Base-by-base conservation (phyloP, 2,329 filamentous ascomycete genomes). In the Colletotrichum brevisporum region DNA sequence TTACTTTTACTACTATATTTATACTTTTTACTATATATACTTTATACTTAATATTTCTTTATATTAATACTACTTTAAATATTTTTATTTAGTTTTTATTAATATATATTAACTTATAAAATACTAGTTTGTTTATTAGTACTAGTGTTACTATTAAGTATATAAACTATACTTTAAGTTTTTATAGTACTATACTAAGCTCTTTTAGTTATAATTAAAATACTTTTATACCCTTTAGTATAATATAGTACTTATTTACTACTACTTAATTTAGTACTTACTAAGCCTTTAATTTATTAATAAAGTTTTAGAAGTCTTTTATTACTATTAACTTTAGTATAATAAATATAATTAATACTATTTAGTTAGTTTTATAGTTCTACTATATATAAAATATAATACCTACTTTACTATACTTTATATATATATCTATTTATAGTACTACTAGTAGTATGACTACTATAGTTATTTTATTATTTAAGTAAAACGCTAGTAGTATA, bases 401-500 rank as follows among this genome's bases (percentile, higher is more conserved):
- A 26, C 27, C 13, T 10, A 18, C 52, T 16, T 39, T 21, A 39
- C 36, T n/a, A 18, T 16, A 54, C 52, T 12, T 5, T 13, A 2
- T 2, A 1, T 54, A 10, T 18, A 54, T 54, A 1, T 54, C 18
- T 0, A 1, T 54, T 2, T 2, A 2, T 39, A 59, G 24, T 10
- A 16, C 45, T 16, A 50, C 18, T 8, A 59, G n/a, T 13, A 9
- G 26, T 6, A 3, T 59, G 2, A 59, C 26, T 15, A 59, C 18
- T 3, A 59, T 24, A n/a, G 9, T 59, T 27, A 59, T 26, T 6
- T 26, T 39, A 16, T 59, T 10, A 15, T 16, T 4, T 9, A 10
- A 8, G 6, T 26, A 59, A 12, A 21, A 59, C 16, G 10, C n/a
- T 51, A 39, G 43, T 41, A 59, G 39, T 39, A 59, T 59, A 39